Conservation (phyloP, 768 basidiomycete species). For the Sarcodon sp. region DNA sequence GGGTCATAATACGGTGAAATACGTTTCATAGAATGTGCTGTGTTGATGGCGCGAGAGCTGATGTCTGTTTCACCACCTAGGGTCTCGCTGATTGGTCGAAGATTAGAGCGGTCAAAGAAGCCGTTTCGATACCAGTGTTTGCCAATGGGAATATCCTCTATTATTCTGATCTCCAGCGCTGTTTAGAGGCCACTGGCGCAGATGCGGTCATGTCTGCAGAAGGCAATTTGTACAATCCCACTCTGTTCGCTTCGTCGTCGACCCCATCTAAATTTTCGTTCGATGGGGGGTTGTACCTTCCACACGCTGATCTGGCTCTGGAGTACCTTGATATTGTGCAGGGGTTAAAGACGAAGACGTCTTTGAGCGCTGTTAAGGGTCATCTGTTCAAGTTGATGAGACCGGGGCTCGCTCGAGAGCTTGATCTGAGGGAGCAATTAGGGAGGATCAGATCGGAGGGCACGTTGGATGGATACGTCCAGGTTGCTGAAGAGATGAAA, state of each 20-base stretch:
- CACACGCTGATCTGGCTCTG: constrained; percentile 54
- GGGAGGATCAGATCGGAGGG: constrained; percentile 29
- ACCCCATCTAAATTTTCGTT: constrained; percentile 13
- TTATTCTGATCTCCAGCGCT: constrained; percentile 68
- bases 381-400: constrained; percentile 91
- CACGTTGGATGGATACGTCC: constrained; percentile 32
- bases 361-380: constrained; percentile 69
- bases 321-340: constrained; percentile 81
- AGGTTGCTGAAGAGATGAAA: constrained; percentile 48
- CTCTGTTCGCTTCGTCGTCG: constrained; percentile 41
- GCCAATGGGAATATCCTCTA: constrained; percentile 95
- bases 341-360: constrained; percentile 55
- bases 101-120: constrained; percentile 83
- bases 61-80: constrained; percentile 19
- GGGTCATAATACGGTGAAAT: constrained; percentile 56
- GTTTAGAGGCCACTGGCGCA: constrained; percentile 73
- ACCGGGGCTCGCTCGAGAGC: constrained; percentile 53
- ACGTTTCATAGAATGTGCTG: too few species aligned
- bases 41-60: neutral
- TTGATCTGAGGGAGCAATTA: constrained; percentile 62
- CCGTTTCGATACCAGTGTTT: constrained; percentile 86
- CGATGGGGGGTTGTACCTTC: constrained; percentile 35
- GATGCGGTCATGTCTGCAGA: constrained; percentile 95
- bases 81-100: constrained; percentile 85
- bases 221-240: constrained; percentile 87